Base-by-base conservation (phyloP, 441 rosid genomes). In the Euphorbia celastroides region DNA sequence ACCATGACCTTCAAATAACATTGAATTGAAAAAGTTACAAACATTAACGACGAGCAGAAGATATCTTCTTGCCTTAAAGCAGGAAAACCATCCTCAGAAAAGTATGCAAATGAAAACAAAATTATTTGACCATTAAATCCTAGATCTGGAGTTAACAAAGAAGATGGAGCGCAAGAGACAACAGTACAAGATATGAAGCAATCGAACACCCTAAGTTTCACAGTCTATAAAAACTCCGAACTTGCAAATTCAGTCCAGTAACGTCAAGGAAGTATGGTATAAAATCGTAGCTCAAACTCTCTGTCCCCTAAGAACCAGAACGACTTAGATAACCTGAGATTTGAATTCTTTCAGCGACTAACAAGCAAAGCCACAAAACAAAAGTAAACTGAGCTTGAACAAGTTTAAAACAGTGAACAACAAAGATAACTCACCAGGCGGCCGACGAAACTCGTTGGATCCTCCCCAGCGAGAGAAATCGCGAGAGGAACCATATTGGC, bases 1-100 rank as follows among this genome's bases (percentile, higher is more conserved):
- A 81, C 85, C 91, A 78, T 90, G 89, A 85, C 96, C 98, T 92
- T 86, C 82, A 86, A 71, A 67, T 62, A 78, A 67, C 71, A 74
- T 72, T 72, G 62, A 65, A 70, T 64, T 30, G 28, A 22, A 58
- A 60, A 71, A 78, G 41, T 57, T 31, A 50, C 72, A 75, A 64
- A 61, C 63, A 62, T 78, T 72, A 64, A 71, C 74, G 46, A 74
- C 23, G 76, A 30, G 38, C 64, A 66, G 50, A 62, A 52, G 17
- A 64, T 30, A 70, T 42, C 61, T 61, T 54, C 68, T 57, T 52
- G 20, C 55, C 50, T n/a, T 23, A 46, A 28, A 28, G 50, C 57
- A 25, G 46, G 8, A 65, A 7, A 64, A 51, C 16, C 59, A 30
- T 8, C 13, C 20, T 36, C 11, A 23, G 6, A 28, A 30, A 65